A percentile compares a stretch with the other conserved stretches of the same genome.
Conservation (phyloP, 2,329 filamentous ascomycete genomes). For the Diatrype stigma region DNA sequence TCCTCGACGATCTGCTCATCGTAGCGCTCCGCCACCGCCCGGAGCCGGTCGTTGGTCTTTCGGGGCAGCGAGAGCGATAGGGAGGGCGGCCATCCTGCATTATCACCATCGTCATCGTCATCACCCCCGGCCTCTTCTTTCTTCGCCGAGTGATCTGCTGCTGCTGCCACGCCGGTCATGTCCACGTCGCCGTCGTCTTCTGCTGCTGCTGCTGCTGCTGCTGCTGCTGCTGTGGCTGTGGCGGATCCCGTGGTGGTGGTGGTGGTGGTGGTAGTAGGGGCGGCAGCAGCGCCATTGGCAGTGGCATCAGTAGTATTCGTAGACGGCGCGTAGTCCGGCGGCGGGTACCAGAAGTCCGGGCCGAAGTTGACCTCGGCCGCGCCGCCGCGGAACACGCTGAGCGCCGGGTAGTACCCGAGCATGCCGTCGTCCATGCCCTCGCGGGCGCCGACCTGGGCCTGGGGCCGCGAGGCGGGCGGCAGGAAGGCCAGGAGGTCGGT, state of each 20-base stretch:
- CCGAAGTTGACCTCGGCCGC: constrained; percentile 93
- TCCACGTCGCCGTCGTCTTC: constrained; percentile 40
- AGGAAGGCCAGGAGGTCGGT: constrained; percentile 85
- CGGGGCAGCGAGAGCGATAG: no score
- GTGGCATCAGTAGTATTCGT: constrained; percentile 29
- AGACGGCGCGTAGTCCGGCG: constrained; percentile 54
- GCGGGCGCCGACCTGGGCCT: constrained; percentile 67
- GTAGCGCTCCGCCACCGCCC: constrained; percentile 73
- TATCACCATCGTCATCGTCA: no score
- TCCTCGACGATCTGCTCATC: constrained; percentile 94
- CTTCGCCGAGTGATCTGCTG: not conserved
- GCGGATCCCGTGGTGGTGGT: constrained; percentile 19
- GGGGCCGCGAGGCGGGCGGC: constrained; percentile 78
- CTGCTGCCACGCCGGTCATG: constrained; percentile 33
- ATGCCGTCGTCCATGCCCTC: constrained; percentile 91
- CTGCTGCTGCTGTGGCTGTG: constrained; percentile 6
- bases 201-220: not conserved
- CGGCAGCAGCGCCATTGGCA: not conserved
- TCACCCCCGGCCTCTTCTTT: constrained; percentile 4
- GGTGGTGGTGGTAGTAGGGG: constrained; percentile 4
- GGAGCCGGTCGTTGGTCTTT: constrained; percentile 38
- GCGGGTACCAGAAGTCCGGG: constrained; percentile 86
- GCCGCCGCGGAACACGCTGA: constrained; percentile 88
- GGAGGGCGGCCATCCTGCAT: no score
- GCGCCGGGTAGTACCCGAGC: constrained; percentile 90